Evolutionary conservation across 164 flowering plant genomes (phyloP), one percentile per base, ranked within the genome.

Genomic region (Euptelea pleiosperma): DNA sequence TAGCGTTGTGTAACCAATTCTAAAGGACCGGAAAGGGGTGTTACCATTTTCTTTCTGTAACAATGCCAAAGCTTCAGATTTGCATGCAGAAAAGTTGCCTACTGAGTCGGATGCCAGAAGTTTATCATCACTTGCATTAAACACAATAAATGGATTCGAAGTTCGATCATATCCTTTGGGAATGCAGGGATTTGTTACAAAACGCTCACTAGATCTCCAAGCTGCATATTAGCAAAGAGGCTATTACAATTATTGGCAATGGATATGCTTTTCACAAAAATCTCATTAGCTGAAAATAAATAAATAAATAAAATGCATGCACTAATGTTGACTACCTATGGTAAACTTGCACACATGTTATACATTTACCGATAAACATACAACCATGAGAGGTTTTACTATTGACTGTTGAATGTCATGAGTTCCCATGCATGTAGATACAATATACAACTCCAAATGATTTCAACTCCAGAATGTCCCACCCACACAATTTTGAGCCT

Each of bases 71-170:
- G 59, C 75, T 52, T 70, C 75, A 42, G 50, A 60, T 71, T 69
- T 70, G 64, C 85, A 80, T 3, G 77, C 72, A 54, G 85, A 74
- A 70, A 78, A 80, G 66, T 80, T 80, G 34, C 82, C 85, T 31
- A 43, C 60, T 8, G 67, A 52, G 47, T 66, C 28, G 15, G 60
- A 48, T 34, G 59, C 49, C 15, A 41, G 57, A 50, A 49, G 46
- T 29, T 72, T 55, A 24, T 30, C 30, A 35, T 57, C 59, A 46
- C 68, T 67, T 46, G 63, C 42, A 69, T 73, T 60, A n/a, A 45
- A 26, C 16, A 61, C 8, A 43, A 30, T 43, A 26, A 54, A 12
- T 30, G 36, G 37, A 58, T 19, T 34, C 24, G 54, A 41, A 15
- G 55, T 30, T 29, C n/a, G 58, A 19, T 28, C 35, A 68, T 72